Evolutionary conservation across 257 asterid genomes (phyloP).

Genomic region (Mitragyna speciosa): DNA sequence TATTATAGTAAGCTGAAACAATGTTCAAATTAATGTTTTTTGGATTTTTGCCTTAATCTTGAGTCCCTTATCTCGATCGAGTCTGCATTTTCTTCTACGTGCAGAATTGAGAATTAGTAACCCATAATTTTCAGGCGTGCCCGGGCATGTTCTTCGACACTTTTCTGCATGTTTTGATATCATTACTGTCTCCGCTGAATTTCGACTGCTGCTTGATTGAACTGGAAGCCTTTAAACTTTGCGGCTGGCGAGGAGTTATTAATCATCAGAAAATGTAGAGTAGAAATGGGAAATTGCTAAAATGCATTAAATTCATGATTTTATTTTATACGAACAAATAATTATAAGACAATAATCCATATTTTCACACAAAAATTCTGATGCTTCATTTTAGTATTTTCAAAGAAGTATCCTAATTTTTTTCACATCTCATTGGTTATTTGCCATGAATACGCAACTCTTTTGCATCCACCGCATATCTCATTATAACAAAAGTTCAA

Average conservation of each 20-base stretch:
- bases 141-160: slow-evolving; percentile 18
- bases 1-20: not conserved
- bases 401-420: not conserved
- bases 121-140: slow-evolving; percentile 21
- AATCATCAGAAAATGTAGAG: not conserved
- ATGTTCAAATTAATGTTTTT: not conserved
- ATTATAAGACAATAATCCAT: not conserved
- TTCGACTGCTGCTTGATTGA: slow-evolving; percentile 5
- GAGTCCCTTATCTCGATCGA: not conserved
- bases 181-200: slow-evolving; percentile 8
- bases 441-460: no score
- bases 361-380: no score
- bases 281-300: not conserved
- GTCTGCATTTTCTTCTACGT: not conserved
- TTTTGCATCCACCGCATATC: not conserved
- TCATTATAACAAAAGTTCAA: not conserved
- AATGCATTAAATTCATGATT: not conserved
- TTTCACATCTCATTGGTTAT: no score
- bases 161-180: not conserved
- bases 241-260: not conserved
- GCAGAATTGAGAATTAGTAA: not conserved
- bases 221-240: not conserved
- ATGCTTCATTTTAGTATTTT: no score
- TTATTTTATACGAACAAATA: no score
- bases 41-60: not conserved